phyloP scores from a whole-genome alignment of 2,329 filamentous ascomycete genomes.

The Sclerotinia spermophila region DNA sequence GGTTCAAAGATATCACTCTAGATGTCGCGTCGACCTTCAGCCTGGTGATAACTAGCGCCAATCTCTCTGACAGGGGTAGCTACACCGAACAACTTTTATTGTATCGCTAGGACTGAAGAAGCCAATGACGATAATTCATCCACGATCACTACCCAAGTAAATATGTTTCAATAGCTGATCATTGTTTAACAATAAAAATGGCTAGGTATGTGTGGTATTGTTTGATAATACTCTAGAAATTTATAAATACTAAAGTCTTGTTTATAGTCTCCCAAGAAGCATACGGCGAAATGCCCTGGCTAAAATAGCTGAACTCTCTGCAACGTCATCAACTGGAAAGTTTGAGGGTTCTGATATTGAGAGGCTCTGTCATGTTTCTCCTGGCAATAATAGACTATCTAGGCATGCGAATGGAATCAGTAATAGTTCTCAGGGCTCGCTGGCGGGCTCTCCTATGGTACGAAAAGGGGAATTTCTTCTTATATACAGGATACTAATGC shows the following conservation, averaged over 20 bases:
- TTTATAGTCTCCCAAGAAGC: conserved; percentile 43
- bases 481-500: conserved; percentile 13
- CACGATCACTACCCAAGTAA: background rate
- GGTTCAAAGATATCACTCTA: conserved; percentile 9
- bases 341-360: conserved; percentile 63
- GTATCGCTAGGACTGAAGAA: background rate
- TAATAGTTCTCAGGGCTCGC: conserved; percentile 41
- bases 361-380: conserved; percentile 56
- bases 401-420: conserved; percentile 46
- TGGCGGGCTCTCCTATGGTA: conserved; percentile 61
- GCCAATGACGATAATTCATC: background rate
- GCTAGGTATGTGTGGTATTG: conserved; percentile 8
- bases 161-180: background rate
- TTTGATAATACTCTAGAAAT: background rate
- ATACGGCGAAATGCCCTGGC: conserved; percentile 61
- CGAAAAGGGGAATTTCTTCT: background rate
- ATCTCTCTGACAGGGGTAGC: conserved; percentile 32
- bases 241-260: background rate
- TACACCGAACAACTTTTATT: background rate
- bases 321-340: conserved; percentile 49
- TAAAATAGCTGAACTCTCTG: conserved; percentile 62
- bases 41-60: conserved; percentile 24
- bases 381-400: conserved; percentile 45
- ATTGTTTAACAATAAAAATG: conserved; percentile 1
- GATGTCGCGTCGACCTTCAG: conserved; percentile 30